Evolutionary conservation across 192 early-diverging fungal species (phyloP), one percentile per base, ranked within the genome.

Genomic region (Rhizoclosmatium sp.): DNA sequence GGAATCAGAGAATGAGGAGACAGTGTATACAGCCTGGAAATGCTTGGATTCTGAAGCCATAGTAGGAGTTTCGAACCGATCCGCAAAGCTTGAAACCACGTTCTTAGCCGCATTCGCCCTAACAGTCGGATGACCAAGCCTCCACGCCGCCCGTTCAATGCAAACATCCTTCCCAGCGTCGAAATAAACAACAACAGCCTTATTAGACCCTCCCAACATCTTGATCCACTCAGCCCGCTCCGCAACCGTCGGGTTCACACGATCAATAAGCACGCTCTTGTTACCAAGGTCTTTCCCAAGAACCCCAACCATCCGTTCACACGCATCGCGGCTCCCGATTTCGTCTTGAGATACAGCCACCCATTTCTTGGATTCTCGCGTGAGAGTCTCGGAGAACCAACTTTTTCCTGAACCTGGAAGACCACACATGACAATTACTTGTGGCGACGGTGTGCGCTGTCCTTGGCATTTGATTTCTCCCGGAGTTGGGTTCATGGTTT

Each of bases 361-460:
- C 67, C 48, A 86, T 14, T 71, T 76, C 23, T 12, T 21, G 21
- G 40, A 31, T 76, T 78, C 47, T 21, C 44, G 12, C 31, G 54
- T 10, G 9, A 75, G 78, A 3, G 51, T 73, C 46, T 59, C n/a
- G 9, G 79, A 44, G 56, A 87, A 84, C 41, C 69, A 75, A 48
- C 64, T 69, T 69, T 87, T 87, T n/a, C 86, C 86, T 12, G 47
- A 65, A 2, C 79, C 86, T 14, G 86, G 86, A 2, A 87, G 54
- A 1, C 86, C 86, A 67, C 67, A 69, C 39, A 81, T 67, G 39
- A 87, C 67, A 21, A 87, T 21, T 41, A 86, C 65, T 42, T 46
- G 48, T 44, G 81, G 67, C 9, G 51, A 72, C 9, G 46, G 48
- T 21, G 59, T 84, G 2, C 51, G 42, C 49, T 39, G 10, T 10